Evolutionary conservation across 148 eudicot genomes (phyloP), one percentile per base, ranked within the genome.

Genomic region (Arctostaphylos glauca): DNA sequence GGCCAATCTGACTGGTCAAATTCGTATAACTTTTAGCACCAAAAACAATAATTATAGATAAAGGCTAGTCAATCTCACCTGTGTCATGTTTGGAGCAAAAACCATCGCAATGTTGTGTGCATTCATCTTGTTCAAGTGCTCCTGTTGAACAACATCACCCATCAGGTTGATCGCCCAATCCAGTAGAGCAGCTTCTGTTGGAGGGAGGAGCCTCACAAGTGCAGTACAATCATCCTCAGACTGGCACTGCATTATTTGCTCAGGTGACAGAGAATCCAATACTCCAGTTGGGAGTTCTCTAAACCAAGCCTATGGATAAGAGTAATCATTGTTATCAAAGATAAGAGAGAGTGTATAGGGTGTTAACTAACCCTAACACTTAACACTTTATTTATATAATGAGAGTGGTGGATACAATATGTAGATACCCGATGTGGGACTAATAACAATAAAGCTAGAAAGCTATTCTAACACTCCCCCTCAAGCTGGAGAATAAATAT

Each of bases 61-160:
- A 41, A 55, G 15, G 44, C 15, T 25, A 31, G 4, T 50, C 25
- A 31, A n/a, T 77, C 46, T 83, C 64, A 96, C 99, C 98, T 96
- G 97, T n/a, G 99, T 94, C 99, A 96, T 96, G 86, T 96, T 96
- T 14, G 99, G 99, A 44, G 99, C 99, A 83, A 96, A 96, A 64
- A 96, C 98, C 95, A 91, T 92, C 10, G 99, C 98, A 59, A 96
- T 90, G 85, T 96, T 96, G 86, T 84, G 99, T 59, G 97, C 91
- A 86, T 96, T 93, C 99, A 96, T 96, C 92, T 96, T 96, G 85
- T 96, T 96, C 54, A 81, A 84, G 54, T 86, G 90, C 83, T 96
- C 98, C 78, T 89, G 87, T 85, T 91, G 95, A 83, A 94, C 99
- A 74, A 96, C 97, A 89, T 96, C 99, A 60, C 94, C 99, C 99